Base-by-base conservation (phyloP, 1,139 yeast genomes). In the Yarrowia galli region DNA sequence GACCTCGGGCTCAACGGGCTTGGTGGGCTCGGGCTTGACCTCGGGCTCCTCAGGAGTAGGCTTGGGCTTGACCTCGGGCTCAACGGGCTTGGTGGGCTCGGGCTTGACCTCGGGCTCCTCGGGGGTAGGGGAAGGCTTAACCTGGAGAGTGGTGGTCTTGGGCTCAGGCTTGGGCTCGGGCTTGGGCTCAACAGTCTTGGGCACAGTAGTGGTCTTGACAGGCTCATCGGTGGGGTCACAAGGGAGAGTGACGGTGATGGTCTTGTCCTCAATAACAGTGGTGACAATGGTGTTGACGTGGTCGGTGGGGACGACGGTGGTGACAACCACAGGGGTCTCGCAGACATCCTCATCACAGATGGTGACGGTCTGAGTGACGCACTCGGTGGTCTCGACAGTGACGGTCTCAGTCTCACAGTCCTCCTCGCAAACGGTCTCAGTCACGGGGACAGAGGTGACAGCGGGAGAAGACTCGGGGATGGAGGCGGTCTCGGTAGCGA, bases 211-310 rank as follows among this genome's bases (percentile, higher is more conserved):
- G 9, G 56, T 12, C 56, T 51, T 16, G 8, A 25, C 60, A 2
- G 58, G 58, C 13, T 25, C 25, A 6, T 54, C 61, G 10, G 45
- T 38, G 60, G 58, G 58, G 36, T 53, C 60, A 23, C 60, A 53
- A 5, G 60, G 60, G 45, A n/a, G 13, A 16, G 35, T 23, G n/a
- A 53, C 10, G 35, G 60, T 53, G 45, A 53, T 23, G 35, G 60
- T 53, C 45, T 53, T 53, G 60, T 53, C 22, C 35, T 53, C 45
- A 23, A 53, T 38, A 7, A 53, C 45, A 10, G 60, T 53, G 45
- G 38, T 22, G 45, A 53, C 16, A 16, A 35, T 38, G 45, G 60
- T 53, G n/a, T 35, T 38, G 32, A 8, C 16, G n/a, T 36, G 20
- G 22, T 38, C 6, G 13, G 32, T 20, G 22, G 60, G 60, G 23